A percentile compares a stretch with the other conserved stretches of the same genome.
These are phyloP conservation scores for Lactarius hengduanensis DNA, from an alignment of 768 basidiomycete genomes.

Conservation along the genomic window DNA sequence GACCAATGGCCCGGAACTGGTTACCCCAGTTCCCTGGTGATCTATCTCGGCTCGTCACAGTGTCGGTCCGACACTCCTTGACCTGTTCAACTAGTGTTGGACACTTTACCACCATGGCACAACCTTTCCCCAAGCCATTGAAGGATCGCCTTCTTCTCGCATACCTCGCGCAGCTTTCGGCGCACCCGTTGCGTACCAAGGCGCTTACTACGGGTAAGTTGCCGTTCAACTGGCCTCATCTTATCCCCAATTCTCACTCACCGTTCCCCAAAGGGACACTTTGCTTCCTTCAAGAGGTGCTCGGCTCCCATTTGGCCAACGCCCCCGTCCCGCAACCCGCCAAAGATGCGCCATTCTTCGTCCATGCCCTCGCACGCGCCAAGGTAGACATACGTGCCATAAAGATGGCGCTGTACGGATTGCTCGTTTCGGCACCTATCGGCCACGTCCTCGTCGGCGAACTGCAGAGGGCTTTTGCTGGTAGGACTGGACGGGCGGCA, in stretches of 20 bases:
- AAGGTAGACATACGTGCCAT: slow-evolving; percentile 69
- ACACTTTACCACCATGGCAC: slow-evolving; percentile 27
- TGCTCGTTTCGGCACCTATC: slow-evolving; percentile 80
- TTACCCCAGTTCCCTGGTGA: not conserved
- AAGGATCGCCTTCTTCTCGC: slow-evolving; percentile 55
- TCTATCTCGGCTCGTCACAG: not conserved
- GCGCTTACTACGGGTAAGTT: slow-evolving; percentile 64
- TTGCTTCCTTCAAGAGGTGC: slow-evolving; percentile 69
- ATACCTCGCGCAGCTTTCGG: slow-evolving; percentile 66
- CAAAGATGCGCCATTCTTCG: slow-evolving; percentile 53
- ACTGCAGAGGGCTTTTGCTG: slow-evolving; percentile 75
- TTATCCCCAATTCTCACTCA: not conserved
- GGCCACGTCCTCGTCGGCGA: slow-evolving; percentile 70
- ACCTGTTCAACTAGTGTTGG: not conserved
- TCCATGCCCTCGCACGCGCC: slow-evolving; percentile 51
- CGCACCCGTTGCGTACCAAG: slow-evolving; percentile 78
- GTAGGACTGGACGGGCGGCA: slow-evolving; percentile 60
- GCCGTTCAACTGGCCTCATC: slow-evolving; percentile 13
- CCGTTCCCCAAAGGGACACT: slow-evolving; percentile 35
- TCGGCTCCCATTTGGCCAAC: slow-evolving; percentile 70
- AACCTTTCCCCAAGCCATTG: slow-evolving; percentile 26
- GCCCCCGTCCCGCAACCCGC: slow-evolving; percentile 49
- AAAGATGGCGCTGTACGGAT: slow-evolving; percentile 84
- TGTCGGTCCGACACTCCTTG: not conserved
- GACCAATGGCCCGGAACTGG: not conserved